phyloP scores from a whole-genome alignment of 2,329 filamentous ascomycete genomes.

The Tolypocladium ovalisporum region DNA sequence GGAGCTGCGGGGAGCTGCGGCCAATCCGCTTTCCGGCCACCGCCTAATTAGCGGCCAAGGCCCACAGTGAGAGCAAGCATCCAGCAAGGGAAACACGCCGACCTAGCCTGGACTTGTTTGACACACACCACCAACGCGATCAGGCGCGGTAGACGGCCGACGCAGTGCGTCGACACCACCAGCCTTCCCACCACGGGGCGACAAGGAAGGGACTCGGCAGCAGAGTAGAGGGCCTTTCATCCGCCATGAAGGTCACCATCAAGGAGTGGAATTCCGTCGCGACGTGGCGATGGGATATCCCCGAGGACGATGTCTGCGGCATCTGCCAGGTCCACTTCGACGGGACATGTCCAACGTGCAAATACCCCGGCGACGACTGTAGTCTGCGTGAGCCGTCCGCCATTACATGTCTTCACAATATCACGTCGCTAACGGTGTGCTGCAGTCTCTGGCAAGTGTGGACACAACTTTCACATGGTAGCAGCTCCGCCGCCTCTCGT shows the following conservation, averaged over 20 bases:
- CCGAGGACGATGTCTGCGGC: slow-evolving; percentile 93
- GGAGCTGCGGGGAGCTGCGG: not conserved
- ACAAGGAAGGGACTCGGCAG: not conserved
- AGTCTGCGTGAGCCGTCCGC: slow-evolving; percentile 58
- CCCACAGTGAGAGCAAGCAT: not conserved
- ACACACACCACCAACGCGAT: not conserved
- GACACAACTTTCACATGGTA: slow-evolving; percentile 97
- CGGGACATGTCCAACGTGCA: slow-evolving; percentile 94
- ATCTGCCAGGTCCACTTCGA: slow-evolving; percentile 98
- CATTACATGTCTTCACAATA: not conserved
- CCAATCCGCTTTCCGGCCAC: not conserved
- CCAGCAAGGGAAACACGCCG: not conserved
- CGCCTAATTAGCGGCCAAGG: not conserved
- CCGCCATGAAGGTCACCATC: slow-evolving; percentile 88
- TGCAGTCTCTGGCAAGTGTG: slow-evolving; percentile 87
- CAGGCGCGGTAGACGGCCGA: not conserved
- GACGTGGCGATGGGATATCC: slow-evolving; percentile 95
- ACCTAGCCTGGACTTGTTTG: not conserved
- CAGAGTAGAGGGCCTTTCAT: not conserved
- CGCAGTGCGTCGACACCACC: not conserved
- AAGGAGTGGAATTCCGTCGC: slow-evolving; percentile 89
- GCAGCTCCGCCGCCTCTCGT: slow-evolving; percentile 9
- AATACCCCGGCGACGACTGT: slow-evolving; percentile 94
- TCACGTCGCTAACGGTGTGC: not conserved
- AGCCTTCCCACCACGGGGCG: not conserved